Base-by-base conservation (phyloP, 1,284 basidiomycete genomes). In the Boletus coffeatus region DNA sequence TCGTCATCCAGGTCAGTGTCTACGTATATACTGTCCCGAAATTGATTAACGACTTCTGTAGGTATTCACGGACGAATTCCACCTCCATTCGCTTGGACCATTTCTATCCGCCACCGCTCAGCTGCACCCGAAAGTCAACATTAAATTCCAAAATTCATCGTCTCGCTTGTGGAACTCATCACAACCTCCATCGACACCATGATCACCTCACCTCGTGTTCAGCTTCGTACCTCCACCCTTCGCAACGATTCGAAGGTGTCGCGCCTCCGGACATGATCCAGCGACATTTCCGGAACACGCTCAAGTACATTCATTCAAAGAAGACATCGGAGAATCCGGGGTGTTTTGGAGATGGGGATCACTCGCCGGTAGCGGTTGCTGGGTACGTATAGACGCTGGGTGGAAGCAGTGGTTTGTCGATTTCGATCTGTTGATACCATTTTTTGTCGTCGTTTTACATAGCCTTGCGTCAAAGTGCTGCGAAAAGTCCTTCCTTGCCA, bases 1-100 rank as follows among this genome's bases (percentile, higher is more conserved):
- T 98, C 56, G 94, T 98, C 66, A 95, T 29, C 29, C 29, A 29
- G 29, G 29, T 29, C 1, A 29, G 4, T 29, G 5, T 29, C 29
- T 29, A 6, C 29, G 29, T 29, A 29, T 29, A 29, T 29, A 2
- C 29, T 29, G 4, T 10, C 32, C 32, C 5, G 32, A 32, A 32
- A 32, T 8, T 32, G 21, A 14, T 14, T 32, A 6, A 32, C 18
- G 32, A 7, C 2, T 8, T 5, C 25, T 14, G 4, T 43, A 57
- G 91, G 94, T 98, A 13, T 98, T 98, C 76, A 93, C 93, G 11
- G 94, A 97, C 75, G 95, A 97, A 72, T 97, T 97, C 77, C 96
- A 98, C 73, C 83, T 98, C 0, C 92, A 96, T 71, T 89, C 93
- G 0, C 87, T 98, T 18, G 91, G 91, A 0, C 93, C 93, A 0